These are phyloP conservation scores for Cryptococcus sp. DNA, from an alignment of 1,284 basidiomycete genomes.

Conservation along the genomic window DNA sequence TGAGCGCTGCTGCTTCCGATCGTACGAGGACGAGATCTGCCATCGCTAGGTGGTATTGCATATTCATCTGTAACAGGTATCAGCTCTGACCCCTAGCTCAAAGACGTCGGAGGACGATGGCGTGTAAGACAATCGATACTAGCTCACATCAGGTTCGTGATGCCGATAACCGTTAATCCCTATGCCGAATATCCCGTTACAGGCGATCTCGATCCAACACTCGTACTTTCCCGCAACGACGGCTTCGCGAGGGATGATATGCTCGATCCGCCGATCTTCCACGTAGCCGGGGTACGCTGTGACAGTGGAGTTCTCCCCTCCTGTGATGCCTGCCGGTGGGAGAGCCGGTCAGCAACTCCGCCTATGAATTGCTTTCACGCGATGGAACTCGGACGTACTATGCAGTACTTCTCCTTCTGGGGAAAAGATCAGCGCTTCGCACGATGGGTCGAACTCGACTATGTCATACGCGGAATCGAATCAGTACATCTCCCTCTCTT, in stretches of 20 bases:
- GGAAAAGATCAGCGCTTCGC: slow-evolving; percentile 85
- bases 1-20: slow-evolving; percentile 72
- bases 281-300: too few relatives aligned
- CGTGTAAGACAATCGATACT: too few relatives aligned
- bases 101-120: too few relatives aligned
- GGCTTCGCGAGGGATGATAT: slow-evolving; percentile 8
- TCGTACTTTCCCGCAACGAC: slow-evolving; percentile 4
- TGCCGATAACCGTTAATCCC: slow-evolving; percentile 9
- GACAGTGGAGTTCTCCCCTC: too few relatives aligned
- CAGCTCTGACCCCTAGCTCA: background rate
- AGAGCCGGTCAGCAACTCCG: background rate
- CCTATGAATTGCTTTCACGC: background rate
- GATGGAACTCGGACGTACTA: slow-evolving; percentile 54
- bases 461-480: background rate
- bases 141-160: slow-evolving; percentile 17
- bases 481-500: too few relatives aligned
- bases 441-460: slow-evolving; percentile 91
- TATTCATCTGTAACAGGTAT: slow-evolving; percentile 11
- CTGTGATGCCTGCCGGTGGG: too few relatives aligned
- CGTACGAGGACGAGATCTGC: slow-evolving; percentile 89
- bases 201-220: slow-evolving; percentile 9
- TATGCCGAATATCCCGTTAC: slow-evolving; percentile 15
- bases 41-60: slow-evolving; percentile 53
- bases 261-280: background rate
- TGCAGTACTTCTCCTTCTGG: slow-evolving; percentile 73